Conservation (phyloP, 805 yeast genomes). For the Ogataea trehalophila region DNA sequence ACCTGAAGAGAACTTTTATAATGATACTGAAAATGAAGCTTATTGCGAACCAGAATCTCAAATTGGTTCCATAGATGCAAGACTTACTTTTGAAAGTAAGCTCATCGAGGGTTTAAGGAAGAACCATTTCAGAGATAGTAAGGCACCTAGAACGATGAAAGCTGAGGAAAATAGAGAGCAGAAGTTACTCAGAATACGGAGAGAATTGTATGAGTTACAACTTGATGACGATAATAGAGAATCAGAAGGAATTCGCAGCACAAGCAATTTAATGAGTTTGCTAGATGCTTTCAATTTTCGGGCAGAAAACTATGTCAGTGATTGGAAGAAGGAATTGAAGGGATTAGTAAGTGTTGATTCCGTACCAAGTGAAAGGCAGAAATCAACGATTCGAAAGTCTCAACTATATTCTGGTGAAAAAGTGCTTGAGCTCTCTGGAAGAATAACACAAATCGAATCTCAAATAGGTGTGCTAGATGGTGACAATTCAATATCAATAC, state of each 20-base stretch:
- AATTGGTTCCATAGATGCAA: not conserved
- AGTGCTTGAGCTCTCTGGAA: constrained; percentile 5
- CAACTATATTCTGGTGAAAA: not conserved
- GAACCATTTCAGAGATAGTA: not conserved
- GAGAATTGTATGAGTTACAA: constrained; percentile 1
- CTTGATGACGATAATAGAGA: constrained; percentile 1
- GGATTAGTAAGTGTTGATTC: not conserved
- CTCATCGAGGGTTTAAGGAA: not conserved
- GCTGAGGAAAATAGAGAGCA: not conserved
- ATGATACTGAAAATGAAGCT: not conserved
- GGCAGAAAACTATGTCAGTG: constrained; percentile 3
- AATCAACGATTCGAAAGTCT: not conserved
- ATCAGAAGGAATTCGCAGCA: not conserved
- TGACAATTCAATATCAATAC: constrained; percentile 11
- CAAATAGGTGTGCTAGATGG: constrained; percentile 9
- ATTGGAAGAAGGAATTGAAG: constrained; percentile 7
- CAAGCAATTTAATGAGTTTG: not conserved
- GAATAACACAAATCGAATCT: constrained; percentile 12
- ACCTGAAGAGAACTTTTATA: constrained; percentile 1
- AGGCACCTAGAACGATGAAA: not conserved
- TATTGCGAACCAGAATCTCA: not conserved
- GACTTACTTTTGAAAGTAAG: constrained; percentile 3
- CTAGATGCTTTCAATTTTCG: constrained; percentile 3
- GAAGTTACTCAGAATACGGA: not conserved
- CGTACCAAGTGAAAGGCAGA: not conserved